Evolutionary conservation across 768 basidiomycete species (phyloP), one percentile per base, ranked within the genome.

Genomic region (Suillus hirtellus): DNA sequence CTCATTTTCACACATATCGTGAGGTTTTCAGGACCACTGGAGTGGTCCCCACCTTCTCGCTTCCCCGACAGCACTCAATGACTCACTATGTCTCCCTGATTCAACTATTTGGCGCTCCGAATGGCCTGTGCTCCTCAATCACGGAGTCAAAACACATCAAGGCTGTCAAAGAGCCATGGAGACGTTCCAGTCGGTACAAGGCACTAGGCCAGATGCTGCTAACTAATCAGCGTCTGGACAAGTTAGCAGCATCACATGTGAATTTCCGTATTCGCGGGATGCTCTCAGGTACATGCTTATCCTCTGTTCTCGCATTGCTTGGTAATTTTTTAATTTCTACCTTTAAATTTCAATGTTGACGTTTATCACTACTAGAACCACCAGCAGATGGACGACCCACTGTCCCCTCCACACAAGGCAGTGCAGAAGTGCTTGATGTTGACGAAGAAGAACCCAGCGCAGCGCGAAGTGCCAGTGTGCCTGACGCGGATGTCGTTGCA

Each of bases 81-180:
- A 15, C 21, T 14, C 69, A 71, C 46, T 70, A 69, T 56, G 38
- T 27, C 15, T 10, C 19, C 2, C 60, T 61, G 6, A 71, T 69
- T 43, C 50, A 58, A 17, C 12, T 59, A 14, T 69, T 70, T 58
- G 65, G 69, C 19, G 49, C 69, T 17, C 66, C 64, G 5, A 65
- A 69, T 34, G 66, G 68, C 6, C 27, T 70, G 15, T 63, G 69
- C 43, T 63, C 63, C n/a, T 70, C 68, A 1, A 70, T 70, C 34
- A 70, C 61, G 7, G 69, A 70, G 60, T 65, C 61, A 0, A 73
- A 73, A 52, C 75, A 75, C 52, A 77, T 76, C 63, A 72, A 73
- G 35, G 75, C 75, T 4, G 73, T 78, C 4, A 77, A 77, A 60
- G 56, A 75, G 50, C 77, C 77, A 1, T 79, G 71, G 67, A 67